Conservation (phyloP, 2,329 filamentous ascomycete genomes). For the Bimuria novae-zelandiae region DNA sequence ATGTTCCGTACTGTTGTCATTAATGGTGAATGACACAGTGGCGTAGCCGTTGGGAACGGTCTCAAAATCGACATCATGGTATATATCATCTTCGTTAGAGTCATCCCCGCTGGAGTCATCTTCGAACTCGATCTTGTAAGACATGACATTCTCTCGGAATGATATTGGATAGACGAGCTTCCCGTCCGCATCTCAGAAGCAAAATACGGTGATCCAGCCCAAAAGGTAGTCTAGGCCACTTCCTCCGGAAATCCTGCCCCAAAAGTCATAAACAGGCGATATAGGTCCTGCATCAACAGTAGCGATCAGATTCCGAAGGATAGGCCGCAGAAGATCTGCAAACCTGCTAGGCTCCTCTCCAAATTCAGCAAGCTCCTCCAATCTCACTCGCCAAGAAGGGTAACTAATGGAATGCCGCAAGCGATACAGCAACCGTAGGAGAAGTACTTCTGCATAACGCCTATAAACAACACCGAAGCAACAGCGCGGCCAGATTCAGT, state of each 20-base stretch:
- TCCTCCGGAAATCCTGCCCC: not conserved
- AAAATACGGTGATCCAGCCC: slow-evolving; percentile 8
- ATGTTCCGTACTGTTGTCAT: not conserved
- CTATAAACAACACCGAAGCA: slow-evolving; percentile 58
- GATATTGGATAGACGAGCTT: not conserved
- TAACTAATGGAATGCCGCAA: slow-evolving; percentile 60
- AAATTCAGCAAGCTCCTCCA: slow-evolving; percentile 52
- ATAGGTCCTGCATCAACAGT: not conserved
- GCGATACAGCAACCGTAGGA: slow-evolving; percentile 30
- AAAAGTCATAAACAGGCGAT: not conserved
- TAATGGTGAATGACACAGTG: not conserved
- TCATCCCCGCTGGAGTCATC: too few species aligned
- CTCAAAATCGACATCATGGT: not conserved
- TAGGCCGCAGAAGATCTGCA: not conserved
- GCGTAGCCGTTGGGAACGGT: not conserved
- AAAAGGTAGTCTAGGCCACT: not conserved
- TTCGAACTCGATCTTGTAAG: too few species aligned
- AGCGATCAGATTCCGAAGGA: not conserved
- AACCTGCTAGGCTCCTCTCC: slow-evolving; percentile 45
- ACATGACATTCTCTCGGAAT: too few species aligned
- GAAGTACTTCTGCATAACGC: slow-evolving; percentile 57
- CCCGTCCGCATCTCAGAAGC: slow-evolving; percentile 7
- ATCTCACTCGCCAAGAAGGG: slow-evolving; percentile 52
- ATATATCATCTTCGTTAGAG: not conserved
- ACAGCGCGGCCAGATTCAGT: slow-evolving; percentile 50